Conservation (phyloP, 495 filamentous ascomycete genomes). For the Lasiosphaeriaceae sp. region DNA sequence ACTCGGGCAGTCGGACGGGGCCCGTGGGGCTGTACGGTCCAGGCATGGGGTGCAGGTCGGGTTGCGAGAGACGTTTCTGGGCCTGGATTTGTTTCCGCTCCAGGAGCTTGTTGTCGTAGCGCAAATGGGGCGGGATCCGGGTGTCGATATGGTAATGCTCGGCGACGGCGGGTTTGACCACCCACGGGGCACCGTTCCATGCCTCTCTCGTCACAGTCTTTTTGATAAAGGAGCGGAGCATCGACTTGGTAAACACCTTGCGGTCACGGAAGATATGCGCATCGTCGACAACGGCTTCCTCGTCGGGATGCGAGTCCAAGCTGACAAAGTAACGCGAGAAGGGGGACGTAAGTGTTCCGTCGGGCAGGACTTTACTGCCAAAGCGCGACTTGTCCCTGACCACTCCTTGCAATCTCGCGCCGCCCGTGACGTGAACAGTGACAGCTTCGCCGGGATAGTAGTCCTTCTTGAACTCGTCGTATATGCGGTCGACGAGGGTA, state of each 20-base stretch:
- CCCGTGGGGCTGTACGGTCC: constrained; percentile 39
- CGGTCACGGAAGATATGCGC: constrained; percentile 81
- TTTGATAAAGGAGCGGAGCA: constrained; percentile 90
- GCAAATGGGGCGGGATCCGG: constrained; percentile 76
- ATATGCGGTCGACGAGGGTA: constrained; percentile 64
- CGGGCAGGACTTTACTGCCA: constrained; percentile 49
- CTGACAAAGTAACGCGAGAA: constrained; percentile 81
- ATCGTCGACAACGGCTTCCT: constrained; percentile 77
- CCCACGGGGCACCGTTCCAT: constrained; percentile 93
- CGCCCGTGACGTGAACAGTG: constrained; percentile 63
- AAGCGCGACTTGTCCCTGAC: constrained; percentile 87
- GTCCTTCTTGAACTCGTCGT: constrained; percentile 83
- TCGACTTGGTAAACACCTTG: constrained; percentile 92
- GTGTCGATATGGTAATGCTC: constrained; percentile 78
- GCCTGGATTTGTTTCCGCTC: constrained; percentile 67
- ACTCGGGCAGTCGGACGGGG: constrained; percentile 58
- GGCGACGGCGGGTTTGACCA: constrained; percentile 84
- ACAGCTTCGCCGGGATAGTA: constrained; percentile 92
- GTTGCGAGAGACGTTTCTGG: constrained; percentile 62
- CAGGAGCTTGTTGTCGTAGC: constrained; percentile 71
- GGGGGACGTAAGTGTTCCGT: constrained; percentile 61
- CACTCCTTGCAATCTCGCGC: constrained; percentile 67
- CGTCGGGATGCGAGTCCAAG: constrained; percentile 60
- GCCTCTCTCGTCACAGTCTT: constrained; percentile 87
- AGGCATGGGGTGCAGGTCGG: constrained; percentile 25